Conservation (phyloP, 2,329 filamentous ascomycete species). For the Verticillium zaregamsianum region DNA sequence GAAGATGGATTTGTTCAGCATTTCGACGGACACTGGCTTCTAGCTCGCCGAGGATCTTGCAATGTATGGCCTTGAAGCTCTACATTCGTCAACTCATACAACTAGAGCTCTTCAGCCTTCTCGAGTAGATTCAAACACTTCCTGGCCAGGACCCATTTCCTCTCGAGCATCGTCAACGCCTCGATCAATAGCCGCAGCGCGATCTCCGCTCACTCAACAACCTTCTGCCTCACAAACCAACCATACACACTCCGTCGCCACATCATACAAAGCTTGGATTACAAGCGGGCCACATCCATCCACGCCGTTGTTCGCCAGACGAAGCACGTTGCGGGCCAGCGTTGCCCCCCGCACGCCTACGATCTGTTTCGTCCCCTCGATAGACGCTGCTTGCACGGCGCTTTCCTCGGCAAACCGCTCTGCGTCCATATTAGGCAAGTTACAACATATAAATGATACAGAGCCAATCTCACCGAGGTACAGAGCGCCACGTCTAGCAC, state of each 20-base stretch:
- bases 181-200: not conserved
- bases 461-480: conserved; percentile 9
- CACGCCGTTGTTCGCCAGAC: not conserved
- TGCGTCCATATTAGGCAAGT: conserved; percentile 5
- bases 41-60: too few species aligned
- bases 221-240: conserved; percentile 15
- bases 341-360: not conserved
- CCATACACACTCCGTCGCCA: conserved; percentile 15
- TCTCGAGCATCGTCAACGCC: not conserved
- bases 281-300: not conserved
- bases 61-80: too few species aligned
- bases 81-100: too few species aligned
- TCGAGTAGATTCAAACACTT: not conserved
- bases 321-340: not conserved
- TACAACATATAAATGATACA: conserved; percentile 16
- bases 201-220: not conserved
- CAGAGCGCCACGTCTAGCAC: conserved; percentile 6
- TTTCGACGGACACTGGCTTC: too few species aligned
- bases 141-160: not conserved
- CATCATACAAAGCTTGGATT: conserved; percentile 7
- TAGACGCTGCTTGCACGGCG: conserved; percentile 11
- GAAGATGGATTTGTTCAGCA: too few species aligned
- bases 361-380: conserved; percentile 8
- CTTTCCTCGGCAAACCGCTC: conserved; percentile 10
- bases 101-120: not conserved